Conservation (phyloP, 805 yeast species). For the Saturnispora bothae region DNA sequence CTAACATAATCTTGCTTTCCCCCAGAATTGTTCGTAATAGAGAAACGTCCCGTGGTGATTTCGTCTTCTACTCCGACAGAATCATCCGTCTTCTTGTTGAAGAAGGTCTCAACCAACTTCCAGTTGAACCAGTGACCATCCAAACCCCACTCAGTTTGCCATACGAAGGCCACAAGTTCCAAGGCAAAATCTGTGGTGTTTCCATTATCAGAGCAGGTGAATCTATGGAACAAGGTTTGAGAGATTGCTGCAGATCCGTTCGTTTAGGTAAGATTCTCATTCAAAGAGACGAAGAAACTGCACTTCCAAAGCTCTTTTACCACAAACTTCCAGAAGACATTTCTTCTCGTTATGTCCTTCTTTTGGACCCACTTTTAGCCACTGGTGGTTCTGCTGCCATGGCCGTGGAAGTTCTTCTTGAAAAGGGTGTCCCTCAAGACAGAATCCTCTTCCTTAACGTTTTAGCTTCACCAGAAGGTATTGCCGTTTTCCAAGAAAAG, state of each 20-base stretch:
- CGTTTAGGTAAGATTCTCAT: constrained; percentile 93
- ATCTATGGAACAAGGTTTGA: constrained; percentile 95
- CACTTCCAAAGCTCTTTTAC: constrained; percentile 81
- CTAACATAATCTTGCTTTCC: not conserved
- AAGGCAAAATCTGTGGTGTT: constrained; percentile 95
- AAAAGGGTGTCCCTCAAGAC: constrained; percentile 80
- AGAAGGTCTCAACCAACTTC: constrained; percentile 88
- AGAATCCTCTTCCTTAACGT: constrained; percentile 84
- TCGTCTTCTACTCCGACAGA: constrained; percentile 90
- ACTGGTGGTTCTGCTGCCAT: constrained; percentile 97
- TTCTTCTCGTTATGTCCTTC: constrained; percentile 73
- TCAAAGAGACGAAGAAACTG: constrained; percentile 98
- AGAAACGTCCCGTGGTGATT: constrained; percentile 76
- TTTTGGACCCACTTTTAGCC: constrained; percentile 95
- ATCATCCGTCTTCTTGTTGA: constrained; percentile 90
- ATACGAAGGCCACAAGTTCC: constrained; percentile 68
- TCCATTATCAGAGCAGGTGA: constrained; percentile 98
- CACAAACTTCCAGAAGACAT: constrained; percentile 93
- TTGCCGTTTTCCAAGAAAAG: constrained; percentile 60
- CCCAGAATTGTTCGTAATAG: constrained; percentile 68
- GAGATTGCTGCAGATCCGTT: constrained; percentile 95
- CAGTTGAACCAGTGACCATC: constrained; percentile 61
- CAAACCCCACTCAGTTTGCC: constrained; percentile 67
- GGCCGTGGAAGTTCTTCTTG: constrained; percentile 86
- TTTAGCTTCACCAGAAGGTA: constrained; percentile 93